These are phyloP conservation scores for Salix brachista DNA, from an alignment of 345 rosid genomes.

Conservation along the genomic window DNA sequence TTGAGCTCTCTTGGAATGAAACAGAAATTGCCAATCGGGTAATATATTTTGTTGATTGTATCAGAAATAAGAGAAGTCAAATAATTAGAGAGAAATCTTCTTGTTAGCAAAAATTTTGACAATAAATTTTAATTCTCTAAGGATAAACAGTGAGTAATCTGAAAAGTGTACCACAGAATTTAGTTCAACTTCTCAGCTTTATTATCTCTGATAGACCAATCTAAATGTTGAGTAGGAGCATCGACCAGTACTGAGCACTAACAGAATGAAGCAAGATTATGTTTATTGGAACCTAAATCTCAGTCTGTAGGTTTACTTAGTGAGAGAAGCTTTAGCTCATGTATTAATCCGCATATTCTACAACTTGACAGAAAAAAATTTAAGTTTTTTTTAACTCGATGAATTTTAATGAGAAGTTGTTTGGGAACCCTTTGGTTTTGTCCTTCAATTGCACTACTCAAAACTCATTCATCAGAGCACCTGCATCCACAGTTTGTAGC, in stretches of 20 bases:
- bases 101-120: not conserved
- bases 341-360: not conserved
- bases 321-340: not conserved
- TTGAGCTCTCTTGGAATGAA: not conserved
- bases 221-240: not conserved
- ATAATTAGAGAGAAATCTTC: not conserved
- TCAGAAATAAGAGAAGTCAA: not conserved
- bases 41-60: not conserved
- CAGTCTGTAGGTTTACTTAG: not conserved
- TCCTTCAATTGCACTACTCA: not conserved
- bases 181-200: not conserved
- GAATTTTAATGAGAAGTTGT: not conserved
- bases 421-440: not conserved
- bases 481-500: not conserved
- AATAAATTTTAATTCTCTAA: not conserved
- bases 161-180: not conserved
- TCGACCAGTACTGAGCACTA: not conserved
- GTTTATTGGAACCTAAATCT: not conserved
- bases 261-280: not conserved
- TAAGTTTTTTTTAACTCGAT: not conserved
- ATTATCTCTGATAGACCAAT: not conserved
- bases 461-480: not conserved
- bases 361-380: not conserved
- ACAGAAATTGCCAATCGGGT: not conserved
- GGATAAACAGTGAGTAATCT: not conserved